Conservation (phyloP, 2,329 filamentous ascomycete species). For the Madurella mycetomatis region DNA sequence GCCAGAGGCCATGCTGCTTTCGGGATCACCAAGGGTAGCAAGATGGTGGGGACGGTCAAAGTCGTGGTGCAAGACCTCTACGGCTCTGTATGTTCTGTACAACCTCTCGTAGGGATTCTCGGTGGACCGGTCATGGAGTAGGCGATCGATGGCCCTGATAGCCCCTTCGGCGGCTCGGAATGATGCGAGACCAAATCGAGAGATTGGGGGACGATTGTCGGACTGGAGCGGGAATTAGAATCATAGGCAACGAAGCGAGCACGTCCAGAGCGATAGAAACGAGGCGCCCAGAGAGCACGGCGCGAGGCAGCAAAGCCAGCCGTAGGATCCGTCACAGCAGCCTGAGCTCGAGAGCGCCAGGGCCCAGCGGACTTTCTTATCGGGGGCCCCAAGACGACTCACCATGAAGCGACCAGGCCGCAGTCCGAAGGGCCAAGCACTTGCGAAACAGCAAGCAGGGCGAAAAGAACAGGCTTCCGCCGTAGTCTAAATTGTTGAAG, state of each 20-base stretch:
- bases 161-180: conserved; percentile 25
- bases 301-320: background rate
- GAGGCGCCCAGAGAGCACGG: background rate
- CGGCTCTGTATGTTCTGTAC: conserved; percentile 37
- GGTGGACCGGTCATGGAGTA: conserved; percentile 31
- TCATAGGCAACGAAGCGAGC: background rate
- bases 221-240: conserved; percentile 26
- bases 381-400: conserved; percentile 18
- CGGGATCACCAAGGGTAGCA: conserved; percentile 16
- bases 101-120: conserved; percentile 42
- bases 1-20: conserved; percentile 34
- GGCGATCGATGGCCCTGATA: conserved; percentile 37
- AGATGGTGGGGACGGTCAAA: conserved; percentile 24
- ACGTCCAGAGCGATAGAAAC: background rate
- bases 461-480: background rate
- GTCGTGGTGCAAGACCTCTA: conserved; percentile 38
- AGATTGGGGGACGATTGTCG: conserved; percentile 27
- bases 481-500: background rate
- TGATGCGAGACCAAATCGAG: conserved; percentile 1
- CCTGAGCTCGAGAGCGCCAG: background rate
- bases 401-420: conserved; percentile 32
- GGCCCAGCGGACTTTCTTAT: background rate
- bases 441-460: background rate
- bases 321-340: background rate
- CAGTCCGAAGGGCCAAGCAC: background rate